Conservation (phyloP, 805 yeast species). For the Tetrapisispora taiwanensis region DNA sequence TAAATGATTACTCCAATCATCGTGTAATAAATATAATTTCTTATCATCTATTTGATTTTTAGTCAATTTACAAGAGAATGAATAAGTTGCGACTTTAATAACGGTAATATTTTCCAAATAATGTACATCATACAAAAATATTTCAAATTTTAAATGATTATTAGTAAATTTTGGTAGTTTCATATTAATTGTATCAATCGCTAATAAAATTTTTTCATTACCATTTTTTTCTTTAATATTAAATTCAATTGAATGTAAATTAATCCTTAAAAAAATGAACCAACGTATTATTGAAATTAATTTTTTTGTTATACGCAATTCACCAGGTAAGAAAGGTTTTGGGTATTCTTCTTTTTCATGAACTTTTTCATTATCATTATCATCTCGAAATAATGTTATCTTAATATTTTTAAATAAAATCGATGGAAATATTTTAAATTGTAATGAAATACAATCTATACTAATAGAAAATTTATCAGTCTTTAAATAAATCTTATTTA, state of each 20-base stretch:
- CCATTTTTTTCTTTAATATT: constrained; percentile 4
- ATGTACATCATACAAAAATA: constrained; percentile 13
- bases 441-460: constrained; percentile 12
- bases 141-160: constrained; percentile 11
- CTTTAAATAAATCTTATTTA: neutral
- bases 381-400: constrained; percentile 3
- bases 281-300: constrained; percentile 7
- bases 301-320: neutral
- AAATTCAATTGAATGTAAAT: constrained; percentile 8
- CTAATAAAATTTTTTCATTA: neutral
- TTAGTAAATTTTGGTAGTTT: constrained; percentile 10
- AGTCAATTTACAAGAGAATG: constrained; percentile 7
- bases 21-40: neutral
- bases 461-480: constrained; percentile 5
- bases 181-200: constrained; percentile 13
- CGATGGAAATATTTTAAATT: constrained; percentile 14
- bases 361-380: neutral
- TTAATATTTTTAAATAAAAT: constrained; percentile 14
- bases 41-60: constrained; percentile 1
- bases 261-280: constrained; percentile 10
- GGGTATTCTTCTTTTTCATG: neutral
- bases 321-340: neutral
- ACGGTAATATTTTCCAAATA: constrained; percentile 9
- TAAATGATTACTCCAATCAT: constrained; percentile 15
- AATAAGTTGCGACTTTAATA: constrained; percentile 15